Evolutionary conservation across 345 rosid genomes (phyloP).

Genomic region (Draba incana): DNA sequence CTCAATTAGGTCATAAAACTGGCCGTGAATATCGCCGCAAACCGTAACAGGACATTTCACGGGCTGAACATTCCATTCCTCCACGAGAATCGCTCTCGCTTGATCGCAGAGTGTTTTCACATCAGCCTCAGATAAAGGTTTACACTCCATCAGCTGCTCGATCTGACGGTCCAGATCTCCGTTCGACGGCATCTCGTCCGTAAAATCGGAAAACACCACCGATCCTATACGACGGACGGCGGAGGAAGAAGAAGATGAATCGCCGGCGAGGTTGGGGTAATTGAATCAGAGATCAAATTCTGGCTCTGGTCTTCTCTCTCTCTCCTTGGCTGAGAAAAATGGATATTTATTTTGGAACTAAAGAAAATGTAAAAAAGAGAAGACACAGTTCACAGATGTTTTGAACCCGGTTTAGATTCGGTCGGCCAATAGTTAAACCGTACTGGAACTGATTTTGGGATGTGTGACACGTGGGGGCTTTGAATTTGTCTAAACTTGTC

Average conservation of each 20-base stretch:
- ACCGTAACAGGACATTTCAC: constrained; percentile 99
- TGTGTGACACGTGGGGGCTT: not conserved
- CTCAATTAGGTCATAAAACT: constrained; percentile 96
- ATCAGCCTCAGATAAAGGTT: constrained; percentile 85
- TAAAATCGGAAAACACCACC: not conserved
- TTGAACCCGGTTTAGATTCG: constrained; percentile 24
- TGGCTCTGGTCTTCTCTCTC: constrained; percentile 18
- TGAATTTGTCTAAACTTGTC: not conserved
- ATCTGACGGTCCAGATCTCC: constrained; percentile 99
- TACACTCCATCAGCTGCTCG: constrained; percentile 98
- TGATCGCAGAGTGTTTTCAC: constrained; percentile 94
- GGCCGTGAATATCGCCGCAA: constrained; percentile 99
- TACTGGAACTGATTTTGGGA: not conserved
- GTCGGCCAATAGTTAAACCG: constrained; percentile 1
- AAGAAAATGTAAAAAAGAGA: not conserved
- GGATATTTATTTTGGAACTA: constrained; percentile 21
- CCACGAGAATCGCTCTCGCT: constrained; percentile 91
- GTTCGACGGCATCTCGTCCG: constrained; percentile 68
- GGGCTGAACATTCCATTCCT: constrained; percentile 99
- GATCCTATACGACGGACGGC: not conserved
- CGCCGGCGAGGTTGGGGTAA: constrained; percentile 7
- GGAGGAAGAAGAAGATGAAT: not conserved
- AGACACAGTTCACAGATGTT: not conserved
- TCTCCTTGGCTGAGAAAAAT: constrained; percentile 25
- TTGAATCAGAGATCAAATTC: constrained; percentile 20